Conservation (phyloP, 1,284 basidiomycete species). For the Ceratobasidium sp. region DNA sequence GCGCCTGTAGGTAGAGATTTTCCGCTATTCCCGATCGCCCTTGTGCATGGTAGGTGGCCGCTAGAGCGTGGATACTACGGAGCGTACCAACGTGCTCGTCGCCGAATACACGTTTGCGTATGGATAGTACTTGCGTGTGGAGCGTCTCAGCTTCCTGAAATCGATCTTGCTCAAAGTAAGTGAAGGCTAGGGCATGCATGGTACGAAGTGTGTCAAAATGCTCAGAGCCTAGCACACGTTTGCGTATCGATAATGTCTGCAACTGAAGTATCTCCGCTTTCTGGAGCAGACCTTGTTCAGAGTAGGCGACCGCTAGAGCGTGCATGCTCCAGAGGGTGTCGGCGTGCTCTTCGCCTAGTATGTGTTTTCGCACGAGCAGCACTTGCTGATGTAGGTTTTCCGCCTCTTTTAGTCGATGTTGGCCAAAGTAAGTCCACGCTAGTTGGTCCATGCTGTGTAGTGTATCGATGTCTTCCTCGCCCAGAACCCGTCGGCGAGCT, state of each 20-base stretch:
- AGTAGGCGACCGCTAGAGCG: not conserved
- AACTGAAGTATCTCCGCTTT: not conserved
- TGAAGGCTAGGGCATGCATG: not conserved
- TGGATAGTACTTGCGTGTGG: not conserved
- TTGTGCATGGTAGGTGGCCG: not conserved
- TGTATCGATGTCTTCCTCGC: not conserved
- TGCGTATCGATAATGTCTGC: not conserved
- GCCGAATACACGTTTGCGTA: not conserved
- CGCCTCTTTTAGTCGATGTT: not conserved
- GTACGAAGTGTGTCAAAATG: not conserved
- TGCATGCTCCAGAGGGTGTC: conserved; percentile 1
- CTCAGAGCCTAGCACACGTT: not conserved
- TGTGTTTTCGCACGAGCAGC: not conserved
- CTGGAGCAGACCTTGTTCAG: not conserved
- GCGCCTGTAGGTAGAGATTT: not conserved
- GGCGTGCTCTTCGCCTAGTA: not conserved
- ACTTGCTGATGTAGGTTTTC: not conserved
- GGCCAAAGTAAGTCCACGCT: not conserved
- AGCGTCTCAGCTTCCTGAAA: not conserved
- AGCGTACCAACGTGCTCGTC: not conserved
- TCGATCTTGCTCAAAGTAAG: conserved; percentile 2
- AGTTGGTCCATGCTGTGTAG: not conserved
- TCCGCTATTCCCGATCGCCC: not conserved
- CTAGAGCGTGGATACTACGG: not conserved
- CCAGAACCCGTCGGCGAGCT: not conserved